Base-by-base conservation (phyloP, 1,284 basidiomycete species). In the Gymnopus androsaceus region DNA sequence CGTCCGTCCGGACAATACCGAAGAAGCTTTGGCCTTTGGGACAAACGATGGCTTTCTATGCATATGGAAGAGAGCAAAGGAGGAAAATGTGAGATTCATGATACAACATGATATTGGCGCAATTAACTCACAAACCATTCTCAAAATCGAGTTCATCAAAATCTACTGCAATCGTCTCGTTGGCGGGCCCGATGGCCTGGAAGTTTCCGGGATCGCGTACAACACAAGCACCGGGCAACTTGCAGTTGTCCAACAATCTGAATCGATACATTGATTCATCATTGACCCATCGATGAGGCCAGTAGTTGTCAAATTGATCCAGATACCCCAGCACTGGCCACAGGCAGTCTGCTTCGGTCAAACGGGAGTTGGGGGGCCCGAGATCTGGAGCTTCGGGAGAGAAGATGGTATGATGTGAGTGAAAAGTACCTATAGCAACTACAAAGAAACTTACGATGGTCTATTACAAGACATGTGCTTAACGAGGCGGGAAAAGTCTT, bases 401-500 rank as follows among this genome's bases (percentile, higher is more conserved):
- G 55, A 56, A 19, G 47, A 56, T 44, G 49, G 49, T 9, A 38
- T 51, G n/a, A 51, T 56, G 55, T 56, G 49, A 56, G 55, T 51
- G n/a, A 19, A 33, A 36, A 21, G 19, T 6, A 23, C 17, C 2
- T 23, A 36, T 36, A 33, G 11, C 9, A 21, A 19, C 6, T 25
- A 36, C n/a, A 8, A 21, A 33, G 17, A 23, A 31, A 34, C 31
- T 48, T 36, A 48, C 46, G 5, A 38, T 36, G 28, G 12, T 37
- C n/a, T 17, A 15, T 31, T 6, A 28, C 28, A 42, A 56, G 55
- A 6, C 55, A 51, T 36, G 31, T 56, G 3, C 31, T 56, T 3
- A 37, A 56, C 19, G 48, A 51, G 12, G 23, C 23, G 12, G 55
- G 55, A 4, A 51, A 38, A 31, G 27, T 51, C 8, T 31, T 56